Conservation (phyloP, 768 basidiomycete species). For the Leccinum arenicola region DNA sequence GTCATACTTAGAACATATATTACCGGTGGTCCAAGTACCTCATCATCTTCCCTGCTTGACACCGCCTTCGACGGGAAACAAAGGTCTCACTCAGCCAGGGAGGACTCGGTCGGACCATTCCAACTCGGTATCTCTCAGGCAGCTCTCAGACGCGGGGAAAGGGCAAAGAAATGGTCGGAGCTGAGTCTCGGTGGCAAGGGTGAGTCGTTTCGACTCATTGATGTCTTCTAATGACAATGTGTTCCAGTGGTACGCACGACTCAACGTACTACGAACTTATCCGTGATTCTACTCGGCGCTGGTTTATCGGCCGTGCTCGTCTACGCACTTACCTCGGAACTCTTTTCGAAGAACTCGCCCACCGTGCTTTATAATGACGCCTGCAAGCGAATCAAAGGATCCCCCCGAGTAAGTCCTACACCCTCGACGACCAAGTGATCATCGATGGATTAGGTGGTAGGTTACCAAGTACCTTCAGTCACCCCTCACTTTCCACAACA, state of each 20-base stretch:
- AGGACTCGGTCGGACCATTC: constrained; percentile 75
- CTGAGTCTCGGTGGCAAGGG: constrained; percentile 76
- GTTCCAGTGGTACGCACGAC: not conserved
- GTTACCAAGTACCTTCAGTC: constrained; percentile 65
- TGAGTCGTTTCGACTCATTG: constrained; percentile 22
- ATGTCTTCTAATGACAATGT: not conserved
- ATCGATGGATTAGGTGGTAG: constrained; percentile 34
- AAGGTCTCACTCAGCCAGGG: constrained; percentile 36
- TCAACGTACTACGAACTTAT: constrained; percentile 48
- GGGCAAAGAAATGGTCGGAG: constrained; percentile 76
- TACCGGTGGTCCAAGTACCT: constrained; percentile 45
- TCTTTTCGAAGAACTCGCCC: constrained; percentile 87
- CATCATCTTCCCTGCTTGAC: constrained; percentile 52
- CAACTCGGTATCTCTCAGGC: constrained; percentile 65
- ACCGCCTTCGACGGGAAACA: constrained; percentile 64
- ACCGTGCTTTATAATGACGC: constrained; percentile 72
- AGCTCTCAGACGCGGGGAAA: constrained; percentile 50
- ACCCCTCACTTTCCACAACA: constrained; percentile 76
- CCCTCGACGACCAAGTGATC: not conserved
- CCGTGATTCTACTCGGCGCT: constrained; percentile 70
- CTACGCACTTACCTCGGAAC: constrained; percentile 78
- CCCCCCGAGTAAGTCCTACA: constrained; percentile 38
- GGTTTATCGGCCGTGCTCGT: constrained; percentile 69
- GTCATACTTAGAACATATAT: constrained; percentile 38
- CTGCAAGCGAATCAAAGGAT: constrained; percentile 48